A percentile compares a stretch with the other conserved stretches of the same genome.
These are phyloP conservation scores for Ophiostoma sp. DNA, from an alignment of 2,329 filamentous ascomycete species.

Conservation along the genomic window DNA sequence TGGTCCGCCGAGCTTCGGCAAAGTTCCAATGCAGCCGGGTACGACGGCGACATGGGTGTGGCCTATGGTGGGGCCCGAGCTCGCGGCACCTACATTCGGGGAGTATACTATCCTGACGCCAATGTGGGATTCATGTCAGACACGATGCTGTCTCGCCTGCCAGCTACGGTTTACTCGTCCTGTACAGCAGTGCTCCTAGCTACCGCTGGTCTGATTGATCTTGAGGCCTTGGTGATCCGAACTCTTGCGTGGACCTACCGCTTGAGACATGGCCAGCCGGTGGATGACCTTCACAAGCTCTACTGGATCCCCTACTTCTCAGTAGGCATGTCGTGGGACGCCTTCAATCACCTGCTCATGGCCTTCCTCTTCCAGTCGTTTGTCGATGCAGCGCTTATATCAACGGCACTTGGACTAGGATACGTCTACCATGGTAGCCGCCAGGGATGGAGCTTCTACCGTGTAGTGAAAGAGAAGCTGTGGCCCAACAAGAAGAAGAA, in stretches of 20 bases:
- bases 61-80: background rate
- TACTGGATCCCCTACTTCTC: constrained; percentile 32
- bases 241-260: constrained; percentile 42
- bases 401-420: constrained; percentile 33
- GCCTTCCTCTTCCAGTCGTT: constrained; percentile 43
- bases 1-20: constrained; percentile 57
- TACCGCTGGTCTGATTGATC: constrained; percentile 41
- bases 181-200: constrained; percentile 42
- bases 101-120: constrained; percentile 16
- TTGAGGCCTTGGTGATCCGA: constrained; percentile 44
- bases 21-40: constrained; percentile 31
- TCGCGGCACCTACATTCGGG: constrained; percentile 18
- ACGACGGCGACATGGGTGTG: constrained; percentile 13
- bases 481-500: background rate
- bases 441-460: constrained; percentile 20
- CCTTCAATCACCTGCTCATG: constrained; percentile 42
- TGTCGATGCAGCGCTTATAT: constrained; percentile 44
- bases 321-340: constrained; percentile 36
- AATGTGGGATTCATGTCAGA: constrained; percentile 31
- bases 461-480: constrained; percentile 28
- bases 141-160: constrained; percentile 48
- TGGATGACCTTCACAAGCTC: constrained; percentile 37
- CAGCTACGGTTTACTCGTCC: constrained; percentile 43
- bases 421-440: constrained; percentile 24
- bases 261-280: constrained; percentile 35